These are phyloP conservation scores for Cladosporium sp. DNA, from an alignment of 2,329 filamentous ascomycete genomes.

Conservation along the genomic window DNA sequence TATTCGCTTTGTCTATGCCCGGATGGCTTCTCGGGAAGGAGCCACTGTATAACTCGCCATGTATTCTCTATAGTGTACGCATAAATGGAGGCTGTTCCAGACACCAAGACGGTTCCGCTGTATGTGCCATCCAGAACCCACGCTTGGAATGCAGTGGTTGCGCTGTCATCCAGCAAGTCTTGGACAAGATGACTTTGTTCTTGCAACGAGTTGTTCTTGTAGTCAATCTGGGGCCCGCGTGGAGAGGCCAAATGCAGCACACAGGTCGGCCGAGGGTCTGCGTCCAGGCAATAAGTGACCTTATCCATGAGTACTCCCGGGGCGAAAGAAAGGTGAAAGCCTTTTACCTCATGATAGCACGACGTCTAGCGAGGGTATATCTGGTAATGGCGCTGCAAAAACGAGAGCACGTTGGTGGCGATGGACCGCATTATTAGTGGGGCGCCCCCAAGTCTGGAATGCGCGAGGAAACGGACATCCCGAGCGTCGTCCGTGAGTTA, in stretches of 20 bases:
- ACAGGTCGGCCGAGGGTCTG: slow-evolving; percentile 27
- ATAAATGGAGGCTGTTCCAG: neutral
- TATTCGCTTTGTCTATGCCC: neutral
- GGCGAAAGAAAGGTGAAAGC: neutral
- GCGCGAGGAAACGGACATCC: no score
- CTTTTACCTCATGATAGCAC: neutral
- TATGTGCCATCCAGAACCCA: neutral
- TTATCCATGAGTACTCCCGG: neutral
- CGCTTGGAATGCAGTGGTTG: neutral
- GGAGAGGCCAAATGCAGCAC: slow-evolving; percentile 21
- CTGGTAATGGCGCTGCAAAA: no score
- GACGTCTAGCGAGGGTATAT: no score
- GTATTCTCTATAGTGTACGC: slow-evolving; percentile 25
- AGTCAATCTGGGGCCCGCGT: neutral
- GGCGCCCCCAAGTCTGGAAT: no score
- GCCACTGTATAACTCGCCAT: slow-evolving; percentile 26
- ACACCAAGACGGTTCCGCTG: neutral
- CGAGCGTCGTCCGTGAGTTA: no score
- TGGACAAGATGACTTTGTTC: neutral
- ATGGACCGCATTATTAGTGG: no score
- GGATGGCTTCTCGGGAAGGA: neutral
- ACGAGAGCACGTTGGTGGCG: no score
- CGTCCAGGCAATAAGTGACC: slow-evolving; percentile 20
- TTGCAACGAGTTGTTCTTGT: neutral
- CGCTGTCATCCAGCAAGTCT: neutral